Evolutionary conservation across 208 protist species (phyloP), one percentile per base, ranked within the genome.

Genomic region (Leishmania turanica): DNA sequence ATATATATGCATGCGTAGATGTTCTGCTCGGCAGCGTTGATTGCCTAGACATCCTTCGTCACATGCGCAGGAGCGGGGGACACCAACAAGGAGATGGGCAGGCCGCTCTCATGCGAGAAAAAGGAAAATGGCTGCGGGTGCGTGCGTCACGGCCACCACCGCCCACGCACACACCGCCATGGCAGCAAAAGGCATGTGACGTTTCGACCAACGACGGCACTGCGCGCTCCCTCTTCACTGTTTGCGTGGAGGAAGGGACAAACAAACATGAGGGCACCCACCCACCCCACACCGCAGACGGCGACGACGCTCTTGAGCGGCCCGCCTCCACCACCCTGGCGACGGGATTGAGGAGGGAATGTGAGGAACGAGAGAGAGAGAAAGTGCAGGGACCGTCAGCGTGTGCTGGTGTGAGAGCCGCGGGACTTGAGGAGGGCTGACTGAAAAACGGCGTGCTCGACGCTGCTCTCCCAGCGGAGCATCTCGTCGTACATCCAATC

Each of bases 401-500:
- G 40, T 71, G 40, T 42, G 34, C 40, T 47, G 66, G 37, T 71
- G 40, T 71, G 40, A 8, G 40, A 73, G 31, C 65, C 74, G 37
- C 70, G 51, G 40, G 60, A 71, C 68, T 72, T 84, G 37, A 94
- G 85, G 75, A 88, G 66, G 19, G 75, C 58, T 7, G 91, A 53
- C 64, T 87, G 75, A 80, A 97, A 96, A 13, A 85, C 82, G 8
- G 88, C 90, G 49, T 86, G 82, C 17, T 79, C 64, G 4, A 69
- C 1, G 51, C 87, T 85, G 31, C 53, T 51, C 83, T 90, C 80
- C 77, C 79, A 72, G 53, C 69, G 56, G n/a, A 76, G 77, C 15
- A 86, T 37, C 62, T 80, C 78, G 15, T 66, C 84, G 31, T 84
- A 78, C 78, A 90, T 85, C 71, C 86, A 84, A 42, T 81, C 77